Conservation (phyloP, 2,329 filamentous ascomycete genomes). For the Sclerotiophoma versabilis region DNA sequence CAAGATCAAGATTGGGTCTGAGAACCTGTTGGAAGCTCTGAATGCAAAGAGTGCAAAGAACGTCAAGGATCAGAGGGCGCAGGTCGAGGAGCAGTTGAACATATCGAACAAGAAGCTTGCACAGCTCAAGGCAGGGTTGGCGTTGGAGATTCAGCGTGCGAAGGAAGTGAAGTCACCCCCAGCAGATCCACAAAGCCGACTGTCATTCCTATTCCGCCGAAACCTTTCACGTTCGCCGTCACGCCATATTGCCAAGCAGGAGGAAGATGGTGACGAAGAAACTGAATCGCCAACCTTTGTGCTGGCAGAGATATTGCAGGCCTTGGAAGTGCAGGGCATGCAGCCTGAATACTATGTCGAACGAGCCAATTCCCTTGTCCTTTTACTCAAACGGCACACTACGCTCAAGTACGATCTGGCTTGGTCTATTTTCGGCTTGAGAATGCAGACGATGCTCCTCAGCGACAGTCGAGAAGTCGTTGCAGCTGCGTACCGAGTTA, state of each 20-base stretch:
- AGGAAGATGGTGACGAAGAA: constrained; percentile 68
- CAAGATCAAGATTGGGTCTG: constrained; percentile 97
- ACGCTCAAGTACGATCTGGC: constrained; percentile 95
- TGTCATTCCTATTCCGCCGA: constrained; percentile 65
- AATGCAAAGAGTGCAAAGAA: constrained; percentile 96
- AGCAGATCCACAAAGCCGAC: constrained; percentile 57
- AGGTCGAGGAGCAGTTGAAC: constrained; percentile 82
- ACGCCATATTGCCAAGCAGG: constrained; percentile 56
- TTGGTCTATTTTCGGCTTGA: constrained; percentile 91
- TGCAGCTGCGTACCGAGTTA: constrained; percentile 91
- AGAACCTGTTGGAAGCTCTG: constrained; percentile 95
- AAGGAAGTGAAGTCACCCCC: constrained; percentile 60
- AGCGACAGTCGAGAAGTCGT: constrained; percentile 96
- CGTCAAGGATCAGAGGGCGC: constrained; percentile 70
- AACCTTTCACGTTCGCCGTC: constrained; percentile 63
- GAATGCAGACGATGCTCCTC: constrained; percentile 94
- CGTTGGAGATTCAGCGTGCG: constrained; percentile 66
- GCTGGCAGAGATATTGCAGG: constrained; percentile 87
- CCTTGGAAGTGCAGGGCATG: constrained; percentile 86
- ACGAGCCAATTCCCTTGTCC: constrained; percentile 89
- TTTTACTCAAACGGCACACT: constrained; percentile 91
- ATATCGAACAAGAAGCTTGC: constrained; percentile 79
- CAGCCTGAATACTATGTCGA: constrained; percentile 94
- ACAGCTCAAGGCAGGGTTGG: constrained; percentile 65
- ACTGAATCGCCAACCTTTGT: constrained; percentile 90